Evolutionary conservation across 345 rosid genomes (phyloP).

Genomic region (Psidium guajava): DNA sequence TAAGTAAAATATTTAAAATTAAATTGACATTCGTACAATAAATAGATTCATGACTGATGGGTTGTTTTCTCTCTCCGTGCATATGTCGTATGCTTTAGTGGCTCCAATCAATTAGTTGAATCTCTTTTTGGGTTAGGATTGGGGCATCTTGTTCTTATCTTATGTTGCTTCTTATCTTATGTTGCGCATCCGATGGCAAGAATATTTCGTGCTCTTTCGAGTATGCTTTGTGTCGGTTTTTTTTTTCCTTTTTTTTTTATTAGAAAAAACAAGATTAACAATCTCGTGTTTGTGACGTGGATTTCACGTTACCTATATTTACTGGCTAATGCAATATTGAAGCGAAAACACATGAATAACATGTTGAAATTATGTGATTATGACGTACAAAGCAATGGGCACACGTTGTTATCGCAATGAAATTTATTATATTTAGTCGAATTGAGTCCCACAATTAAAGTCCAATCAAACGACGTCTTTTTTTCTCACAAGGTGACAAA

Average conservation of each 20-base stretch:
- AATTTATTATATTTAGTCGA: background rate
- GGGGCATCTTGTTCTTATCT: background rate
- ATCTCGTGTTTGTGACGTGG: background rate
- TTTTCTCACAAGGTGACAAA: background rate
- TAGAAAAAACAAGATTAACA: background rate
- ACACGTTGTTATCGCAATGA: background rate
- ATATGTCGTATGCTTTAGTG: background rate
- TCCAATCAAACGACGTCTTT: background rate
- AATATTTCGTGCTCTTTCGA: background rate
- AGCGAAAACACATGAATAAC: background rate
- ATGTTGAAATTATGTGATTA: background rate
- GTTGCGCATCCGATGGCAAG: background rate
- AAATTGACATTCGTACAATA: no score
- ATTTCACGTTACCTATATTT: background rate
- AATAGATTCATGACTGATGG: background rate
- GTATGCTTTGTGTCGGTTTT: background rate
- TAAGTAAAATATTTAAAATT: rapidly evolving
- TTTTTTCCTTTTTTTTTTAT: background rate
- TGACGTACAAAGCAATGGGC: background rate
- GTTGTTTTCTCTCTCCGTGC: background rate
- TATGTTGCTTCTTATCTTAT: background rate
- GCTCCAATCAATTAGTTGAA: background rate
- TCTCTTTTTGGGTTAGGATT: background rate
- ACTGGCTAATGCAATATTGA: background rate
- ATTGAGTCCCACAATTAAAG: background rate